A percentile compares a stretch with the other conserved stretches of the same genome.
Evolutionary conservation across 768 basidiomycete genomes (phyloP).

Genomic region (Boletus rubroflammeus): DNA sequence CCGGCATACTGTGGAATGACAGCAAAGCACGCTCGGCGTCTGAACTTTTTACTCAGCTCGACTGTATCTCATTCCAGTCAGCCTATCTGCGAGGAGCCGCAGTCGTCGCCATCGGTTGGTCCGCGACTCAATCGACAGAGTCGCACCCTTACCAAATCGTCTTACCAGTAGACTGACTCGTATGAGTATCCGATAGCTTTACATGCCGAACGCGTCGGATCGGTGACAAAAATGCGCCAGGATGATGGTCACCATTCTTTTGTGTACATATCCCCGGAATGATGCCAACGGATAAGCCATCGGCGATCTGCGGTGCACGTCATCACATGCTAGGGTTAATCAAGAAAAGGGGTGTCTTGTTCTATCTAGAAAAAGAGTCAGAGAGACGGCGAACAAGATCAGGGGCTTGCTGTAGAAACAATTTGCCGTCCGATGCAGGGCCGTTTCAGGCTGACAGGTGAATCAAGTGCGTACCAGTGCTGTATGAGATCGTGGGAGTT

Average conservation of each 20-base stretch:
- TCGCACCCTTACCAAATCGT: background rate
- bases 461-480: background rate
- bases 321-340: background rate
- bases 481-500: background rate
- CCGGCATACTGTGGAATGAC: background rate
- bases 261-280: background rate
- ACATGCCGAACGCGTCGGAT: background rate
- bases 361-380: too few relatives aligned
- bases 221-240: background rate
- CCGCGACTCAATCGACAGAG: background rate
- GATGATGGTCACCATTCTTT: background rate
- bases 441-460: background rate
- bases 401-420: background rate
- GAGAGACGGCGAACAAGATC: background rate
- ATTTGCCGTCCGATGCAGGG: background rate
- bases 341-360: background rate
- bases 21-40: slow-evolving; percentile 3
- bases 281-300: background rate
- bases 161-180: background rate
- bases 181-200: background rate
- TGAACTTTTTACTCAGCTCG: background rate
- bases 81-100: background rate
- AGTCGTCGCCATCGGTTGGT: background rate
- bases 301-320: background rate
- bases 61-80: background rate